Base-by-base conservation (phyloP, 2,329 filamentous ascomycete species). In the Phialemonium atrogriseum region DNA sequence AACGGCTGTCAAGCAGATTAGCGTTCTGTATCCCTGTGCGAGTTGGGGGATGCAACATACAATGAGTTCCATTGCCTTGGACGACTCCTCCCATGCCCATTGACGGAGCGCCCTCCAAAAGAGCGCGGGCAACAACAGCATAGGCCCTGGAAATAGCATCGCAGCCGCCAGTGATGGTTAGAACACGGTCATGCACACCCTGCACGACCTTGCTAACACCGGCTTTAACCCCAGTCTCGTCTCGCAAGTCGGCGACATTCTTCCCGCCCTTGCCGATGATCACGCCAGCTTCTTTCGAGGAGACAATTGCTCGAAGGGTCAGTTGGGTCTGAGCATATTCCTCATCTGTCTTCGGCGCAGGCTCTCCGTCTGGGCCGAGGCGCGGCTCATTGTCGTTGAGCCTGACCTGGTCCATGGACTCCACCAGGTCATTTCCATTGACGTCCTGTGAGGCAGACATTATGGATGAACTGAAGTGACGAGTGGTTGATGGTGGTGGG, bases 201-300 rank as follows among this genome's bases (percentile, higher is more conserved):
- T 89, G 87, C 27, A 98, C 91, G 33, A 96, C 91, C 69, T 98
- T 98, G 75, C 88, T 95, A 43, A 98, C 91, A 44, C 91, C 91
- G 39, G 91, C 91, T 64, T 93, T 94, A 50, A 98, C 91, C 38
- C 89, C 91, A 45, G 91, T 98, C 66, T 96, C 89, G 51, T 98
- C 89, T 54, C 91, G 82, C 41, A 98, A 73, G 53, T 96, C 89
- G 28, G 91, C 91, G 34, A 98, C 91, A 52, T 98, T 96, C 73
- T 96, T 94, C 55, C 91, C 91, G 36, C 82, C 87, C 67, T 98
- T 98, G 60, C 91, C 91, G 59, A 98, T 98, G 60, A 98, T 96
- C 50, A 98, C 87, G 54, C 91, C 91, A 38, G 91, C 91, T 64
- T 98, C 91, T 68, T 96, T 96, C 58, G 91, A 95, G 20, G 91